Base-by-base conservation (phyloP, 2,329 filamentous ascomycete genomes). In the Geosmithia putterillii region DNA sequence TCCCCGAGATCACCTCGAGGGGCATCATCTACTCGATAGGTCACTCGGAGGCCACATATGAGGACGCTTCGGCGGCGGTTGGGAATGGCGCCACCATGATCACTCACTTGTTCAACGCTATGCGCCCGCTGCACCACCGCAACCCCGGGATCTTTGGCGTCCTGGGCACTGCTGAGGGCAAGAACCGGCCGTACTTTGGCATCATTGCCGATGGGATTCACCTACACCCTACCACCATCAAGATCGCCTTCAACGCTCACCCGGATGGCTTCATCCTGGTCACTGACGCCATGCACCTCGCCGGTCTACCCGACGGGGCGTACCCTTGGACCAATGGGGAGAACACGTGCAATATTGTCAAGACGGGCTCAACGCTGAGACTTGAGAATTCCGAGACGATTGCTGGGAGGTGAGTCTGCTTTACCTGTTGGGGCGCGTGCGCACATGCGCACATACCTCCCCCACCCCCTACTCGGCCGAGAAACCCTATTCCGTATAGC, bases 71-170 rank as follows among this genome's bases (percentile, higher is more conserved):
- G 4, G 64, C 67, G 4, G 84, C 85, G 18, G 74, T 92, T 3
- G 69, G 67, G n/a, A 72, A 79, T 7, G 88, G 88, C 42, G 86
- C 85, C 2, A 84, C 76, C 41, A 94, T 94, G 86, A 84, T 95
- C 51, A 95, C 88, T 0, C 88, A 95, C 56, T 71, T 95, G 2
- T 95, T 94, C 75, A 95, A 95, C 59, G 88, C 88, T 21, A 95
- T 95, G 88, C 75, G 81, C 1, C 87, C 87, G 14, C 76, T 94
- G 42, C 86, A 92, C 60, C 87, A 95, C 68, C 83, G 89, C 45
- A 88, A 95, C 61, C 88, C 89, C 0, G 88, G 88, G 34, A 79
- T 95, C 52, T 94, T 94, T 57, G 89, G 89, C 22, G 77, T 94
- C 1, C 67, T 95, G 14, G 87, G 88, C 46, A 74, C 75, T 48